Evolutionary conservation across 257 asterid species (phyloP).

Genomic region (Ehretia macrophylla): DNA sequence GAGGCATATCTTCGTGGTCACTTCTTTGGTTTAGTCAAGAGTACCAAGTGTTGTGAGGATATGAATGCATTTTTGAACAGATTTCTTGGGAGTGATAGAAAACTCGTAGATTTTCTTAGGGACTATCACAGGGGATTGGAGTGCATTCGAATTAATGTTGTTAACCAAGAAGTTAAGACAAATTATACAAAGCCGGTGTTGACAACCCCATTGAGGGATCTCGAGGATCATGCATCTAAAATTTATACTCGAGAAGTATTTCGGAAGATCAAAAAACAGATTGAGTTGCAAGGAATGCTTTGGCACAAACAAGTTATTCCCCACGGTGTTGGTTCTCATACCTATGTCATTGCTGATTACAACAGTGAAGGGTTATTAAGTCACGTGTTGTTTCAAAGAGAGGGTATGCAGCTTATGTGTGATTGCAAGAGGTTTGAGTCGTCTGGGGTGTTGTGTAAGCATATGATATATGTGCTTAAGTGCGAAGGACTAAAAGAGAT

Average conservation of each 20-base stretch:
- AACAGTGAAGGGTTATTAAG: neutral
- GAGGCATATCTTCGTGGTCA: neutral
- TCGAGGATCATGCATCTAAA: neutral
- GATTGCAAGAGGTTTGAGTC: neutral
- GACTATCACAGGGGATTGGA: neutral
- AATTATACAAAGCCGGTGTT: neutral
- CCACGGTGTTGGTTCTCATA: neutral
- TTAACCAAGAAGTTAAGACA: neutral
- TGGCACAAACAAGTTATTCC: neutral
- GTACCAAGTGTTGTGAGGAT: neutral
- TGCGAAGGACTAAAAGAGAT: too few relatives aligned
- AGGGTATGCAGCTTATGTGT: neutral
- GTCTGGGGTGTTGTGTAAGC: too few relatives aligned
- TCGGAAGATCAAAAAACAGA: neutral
- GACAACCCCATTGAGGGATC: neutral
- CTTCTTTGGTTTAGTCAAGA: neutral
- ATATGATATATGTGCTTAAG: too few relatives aligned
- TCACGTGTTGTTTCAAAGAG: neutral
- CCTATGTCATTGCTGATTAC: neutral
- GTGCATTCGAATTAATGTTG: neutral
- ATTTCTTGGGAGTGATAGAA: neutral
- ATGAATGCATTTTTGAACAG: neutral
- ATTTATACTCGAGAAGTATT: neutral
- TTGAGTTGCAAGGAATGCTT: neutral
- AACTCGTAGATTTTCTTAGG: neutral